Evolutionary conservation across 805 yeast genomes (phyloP).

Genomic region (Wickerhamomyces rabaulensis): DNA sequence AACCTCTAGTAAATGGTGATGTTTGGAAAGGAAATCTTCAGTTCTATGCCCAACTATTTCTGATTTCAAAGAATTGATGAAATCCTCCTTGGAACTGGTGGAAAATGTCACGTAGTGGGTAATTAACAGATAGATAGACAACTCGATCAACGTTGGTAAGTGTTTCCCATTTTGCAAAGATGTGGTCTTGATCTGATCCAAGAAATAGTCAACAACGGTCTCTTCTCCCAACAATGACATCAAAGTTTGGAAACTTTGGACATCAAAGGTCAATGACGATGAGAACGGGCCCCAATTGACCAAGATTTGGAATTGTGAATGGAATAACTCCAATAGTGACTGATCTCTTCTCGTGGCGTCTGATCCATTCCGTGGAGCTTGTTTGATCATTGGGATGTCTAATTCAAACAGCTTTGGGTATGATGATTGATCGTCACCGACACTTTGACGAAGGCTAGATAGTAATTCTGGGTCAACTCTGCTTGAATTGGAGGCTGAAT

Average conservation of each 20-base stretch:
- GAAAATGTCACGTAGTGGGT: slow-evolving; percentile 10
- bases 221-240: slow-evolving; percentile 15
- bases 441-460: slow-evolving; percentile 9
- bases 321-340: slow-evolving; percentile 14
- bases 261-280: slow-evolving; percentile 14
- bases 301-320: slow-evolving; percentile 14
- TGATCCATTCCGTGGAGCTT: not conserved
- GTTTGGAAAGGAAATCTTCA: slow-evolving; percentile 2
- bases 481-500: not conserved
- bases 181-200: slow-evolving; percentile 16
- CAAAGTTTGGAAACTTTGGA: slow-evolving; percentile 10
- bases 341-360: not conserved
- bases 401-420: slow-evolving; percentile 4
- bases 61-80: slow-evolving; percentile 2
- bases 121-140: slow-evolving; percentile 15
- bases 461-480: slow-evolving; percentile 17
- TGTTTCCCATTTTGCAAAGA: slow-evolving; percentile 11
- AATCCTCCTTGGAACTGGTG: not conserved
- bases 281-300: slow-evolving; percentile 22
- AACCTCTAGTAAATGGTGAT: slow-evolving; percentile 2
- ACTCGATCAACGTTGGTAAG: slow-evolving; percentile 13
- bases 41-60: not conserved
- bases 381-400: not conserved
- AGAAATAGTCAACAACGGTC: slow-evolving; percentile 15
- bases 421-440: slow-evolving; percentile 2